These are phyloP conservation scores for Cyanidioschyzon merolae DNA, from an alignment of 23 red algal species.

Conservation along the genomic window DNA sequence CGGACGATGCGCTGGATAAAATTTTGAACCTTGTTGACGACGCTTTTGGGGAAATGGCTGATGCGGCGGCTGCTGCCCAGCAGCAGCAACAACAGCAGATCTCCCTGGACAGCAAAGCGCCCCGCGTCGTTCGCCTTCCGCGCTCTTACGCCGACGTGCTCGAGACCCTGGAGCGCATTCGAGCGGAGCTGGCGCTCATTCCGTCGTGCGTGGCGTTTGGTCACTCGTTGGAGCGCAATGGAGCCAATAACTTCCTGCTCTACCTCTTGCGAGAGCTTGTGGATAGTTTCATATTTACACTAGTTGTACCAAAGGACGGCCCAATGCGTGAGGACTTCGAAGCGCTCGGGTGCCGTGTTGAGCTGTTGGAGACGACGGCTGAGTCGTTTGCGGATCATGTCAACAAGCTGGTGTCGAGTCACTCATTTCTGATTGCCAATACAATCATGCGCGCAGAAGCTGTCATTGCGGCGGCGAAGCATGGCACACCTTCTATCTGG, in stretches of 20 bases:
- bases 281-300: constrained; percentile 56
- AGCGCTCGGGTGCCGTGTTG: constrained; percentile 54
- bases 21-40: constrained; percentile 34
- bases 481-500: constrained; percentile 44
- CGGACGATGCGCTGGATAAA: constrained; percentile 48
- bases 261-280: constrained; percentile 76
- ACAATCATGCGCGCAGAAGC: constrained; percentile 93
- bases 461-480: constrained; percentile 43
- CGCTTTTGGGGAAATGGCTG: not conserved
- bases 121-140: not conserved
- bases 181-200: not conserved
- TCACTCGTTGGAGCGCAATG: constrained; percentile 90
- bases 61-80: not conserved
- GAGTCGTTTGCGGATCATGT: constrained; percentile 40
- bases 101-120: not conserved
- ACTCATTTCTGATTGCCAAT: constrained; percentile 70
- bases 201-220: constrained; percentile 62
- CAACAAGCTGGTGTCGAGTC: constrained; percentile 27
- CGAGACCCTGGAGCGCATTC: not conserved
- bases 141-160: not conserved
- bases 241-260: constrained; percentile 90
- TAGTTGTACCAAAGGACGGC: constrained; percentile 80
- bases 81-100: not conserved
- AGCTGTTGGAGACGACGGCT: constrained; percentile 44
- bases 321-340: constrained; percentile 90